Evolutionary conservation across 805 yeast species (phyloP).

Genomic region (Starmerella powellii): DNA sequence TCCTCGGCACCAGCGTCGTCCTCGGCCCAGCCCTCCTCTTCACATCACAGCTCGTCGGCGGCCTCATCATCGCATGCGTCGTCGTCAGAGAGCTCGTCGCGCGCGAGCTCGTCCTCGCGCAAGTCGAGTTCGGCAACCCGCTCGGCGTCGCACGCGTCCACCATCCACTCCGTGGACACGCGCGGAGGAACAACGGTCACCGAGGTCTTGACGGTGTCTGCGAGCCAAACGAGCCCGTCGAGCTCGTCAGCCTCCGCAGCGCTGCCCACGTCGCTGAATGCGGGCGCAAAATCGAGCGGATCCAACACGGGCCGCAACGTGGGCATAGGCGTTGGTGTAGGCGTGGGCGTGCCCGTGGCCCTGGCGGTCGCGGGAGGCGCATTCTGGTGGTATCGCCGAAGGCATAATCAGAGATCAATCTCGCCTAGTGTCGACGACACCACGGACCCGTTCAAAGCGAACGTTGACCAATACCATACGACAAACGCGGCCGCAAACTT

Average conservation of each 20-base stretch:
- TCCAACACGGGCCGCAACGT: slow-evolving; percentile 32
- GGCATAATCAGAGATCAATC: slow-evolving; percentile 13
- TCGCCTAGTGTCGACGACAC: slow-evolving; percentile 22
- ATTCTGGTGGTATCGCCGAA: slow-evolving; percentile 14
- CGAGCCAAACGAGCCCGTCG: slow-evolving; percentile 1
- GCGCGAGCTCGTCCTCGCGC: not conserved
- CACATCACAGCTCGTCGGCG: not conserved
- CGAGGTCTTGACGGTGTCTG: slow-evolving; percentile 4
- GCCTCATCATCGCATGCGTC: not conserved
- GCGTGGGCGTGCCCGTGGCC: slow-evolving; percentile 55
- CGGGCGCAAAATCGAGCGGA: not conserved
- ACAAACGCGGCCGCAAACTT: slow-evolving; percentile 30
- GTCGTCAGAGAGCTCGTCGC: not conserved
- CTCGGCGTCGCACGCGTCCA: not conserved
- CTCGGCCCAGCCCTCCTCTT: no score
- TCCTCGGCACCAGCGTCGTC: no score
- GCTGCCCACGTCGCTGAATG: not conserved
- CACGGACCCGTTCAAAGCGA: slow-evolving; percentile 29
- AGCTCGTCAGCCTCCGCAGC: slow-evolving; percentile 3
- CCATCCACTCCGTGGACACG: not conserved
- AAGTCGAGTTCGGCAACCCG: not conserved
- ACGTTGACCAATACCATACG: slow-evolving; percentile 30
- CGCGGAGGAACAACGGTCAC: slow-evolving; percentile 11
- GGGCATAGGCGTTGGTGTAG: slow-evolving; percentile 58
- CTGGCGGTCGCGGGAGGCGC: slow-evolving; percentile 30